Evolutionary conservation across 2,329 filamentous ascomycete species (phyloP).

Genomic region (Alternaria sp.): DNA sequence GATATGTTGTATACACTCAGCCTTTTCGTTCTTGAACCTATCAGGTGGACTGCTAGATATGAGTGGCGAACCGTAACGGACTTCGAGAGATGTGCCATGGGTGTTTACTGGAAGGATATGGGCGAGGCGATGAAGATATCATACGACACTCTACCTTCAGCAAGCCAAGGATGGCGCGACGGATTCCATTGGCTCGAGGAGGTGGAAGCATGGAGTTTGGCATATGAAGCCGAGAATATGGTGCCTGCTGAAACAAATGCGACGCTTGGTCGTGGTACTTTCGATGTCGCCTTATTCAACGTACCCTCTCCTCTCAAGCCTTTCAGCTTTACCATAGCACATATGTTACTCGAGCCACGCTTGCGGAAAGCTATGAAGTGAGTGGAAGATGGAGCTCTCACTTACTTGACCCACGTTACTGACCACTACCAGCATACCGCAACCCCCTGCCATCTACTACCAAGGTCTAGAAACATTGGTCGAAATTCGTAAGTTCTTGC

Average conservation of each 20-base stretch:
- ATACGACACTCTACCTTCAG: constrained; percentile 53
- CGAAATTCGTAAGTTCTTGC: constrained; percentile 58
- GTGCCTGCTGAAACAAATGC: constrained; percentile 50
- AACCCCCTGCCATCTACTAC: not conserved
- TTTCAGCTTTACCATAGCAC: constrained; percentile 57
- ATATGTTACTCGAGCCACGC: constrained; percentile 68
- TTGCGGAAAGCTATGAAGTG: constrained; percentile 67
- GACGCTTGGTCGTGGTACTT: constrained; percentile 62
- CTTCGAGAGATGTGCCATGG: constrained; percentile 70
- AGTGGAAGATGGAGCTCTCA: constrained; percentile 28
- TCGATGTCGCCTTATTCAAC: constrained; percentile 66
- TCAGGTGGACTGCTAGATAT: constrained; percentile 66
- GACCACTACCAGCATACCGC: not conserved
- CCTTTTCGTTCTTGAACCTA: constrained; percentile 70
- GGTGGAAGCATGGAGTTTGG: constrained; percentile 56
- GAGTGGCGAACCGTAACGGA: constrained; percentile 74
- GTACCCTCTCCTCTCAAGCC: constrained; percentile 57
- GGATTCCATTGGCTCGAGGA: constrained; percentile 62
- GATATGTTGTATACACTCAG: constrained; percentile 71
- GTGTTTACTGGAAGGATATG: constrained; percentile 68
- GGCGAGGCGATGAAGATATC: constrained; percentile 73
- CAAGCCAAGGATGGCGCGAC: constrained; percentile 51
- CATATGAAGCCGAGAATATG: constrained; percentile 68
- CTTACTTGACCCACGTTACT: not conserved
- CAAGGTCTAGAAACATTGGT: constrained; percentile 45